A percentile compares a stretch with the other conserved stretches of the same genome.
Conservation (phyloP, 1,284 basidiomycete genomes). For the Lignosus rhinocerotis region DNA sequence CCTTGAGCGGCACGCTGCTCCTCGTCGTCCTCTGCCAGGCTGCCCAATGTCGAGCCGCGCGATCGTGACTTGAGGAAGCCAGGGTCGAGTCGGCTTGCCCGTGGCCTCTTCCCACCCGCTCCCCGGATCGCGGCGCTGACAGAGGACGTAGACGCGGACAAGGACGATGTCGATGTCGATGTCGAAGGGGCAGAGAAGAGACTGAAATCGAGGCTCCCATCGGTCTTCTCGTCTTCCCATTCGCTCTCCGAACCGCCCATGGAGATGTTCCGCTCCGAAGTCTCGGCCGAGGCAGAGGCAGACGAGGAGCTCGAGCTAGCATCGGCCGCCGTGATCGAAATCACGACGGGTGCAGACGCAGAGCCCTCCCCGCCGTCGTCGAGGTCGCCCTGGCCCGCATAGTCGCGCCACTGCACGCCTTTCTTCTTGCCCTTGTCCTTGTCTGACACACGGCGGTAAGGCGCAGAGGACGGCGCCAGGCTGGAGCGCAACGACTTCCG, state of each 20-base stretch:
- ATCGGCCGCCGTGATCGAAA: constrained; percentile 36
- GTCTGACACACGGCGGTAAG: constrained; percentile 62
- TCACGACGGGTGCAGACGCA: constrained; percentile 22
- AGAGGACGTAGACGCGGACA: constrained; percentile 33
- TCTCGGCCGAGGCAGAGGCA: constrained; percentile 12
- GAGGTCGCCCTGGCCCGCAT: constrained; percentile 80
- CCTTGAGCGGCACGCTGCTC: constrained; percentile 31
- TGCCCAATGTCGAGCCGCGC: constrained; percentile 52
- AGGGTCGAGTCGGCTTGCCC: constrained; percentile 67
- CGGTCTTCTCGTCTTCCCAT: constrained; percentile 85
- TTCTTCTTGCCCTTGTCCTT: constrained; percentile 68
- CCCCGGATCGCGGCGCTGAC: constrained; percentile 26
- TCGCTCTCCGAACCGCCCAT: constrained; percentile 73
- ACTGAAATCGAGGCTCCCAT: constrained; percentile 64
- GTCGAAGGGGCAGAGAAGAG: constrained; percentile 39
- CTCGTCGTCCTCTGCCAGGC: constrained; percentile 73
- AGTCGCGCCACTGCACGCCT: constrained; percentile 88
- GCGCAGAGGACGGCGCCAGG: constrained; percentile 46
- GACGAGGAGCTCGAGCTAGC: constrained; percentile 28
- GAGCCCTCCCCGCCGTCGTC: constrained; percentile 60
- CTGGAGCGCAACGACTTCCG: constrained; percentile 71
- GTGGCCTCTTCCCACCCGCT: constrained; percentile 42
- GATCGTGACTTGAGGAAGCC: constrained; percentile 66
- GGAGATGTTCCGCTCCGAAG: constrained; percentile 38
- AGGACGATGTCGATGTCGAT: constrained; percentile 19